phyloP scores from a whole-genome alignment of 2,329 filamentous ascomycete genomes.

The Fusarium newnesense region DNA sequence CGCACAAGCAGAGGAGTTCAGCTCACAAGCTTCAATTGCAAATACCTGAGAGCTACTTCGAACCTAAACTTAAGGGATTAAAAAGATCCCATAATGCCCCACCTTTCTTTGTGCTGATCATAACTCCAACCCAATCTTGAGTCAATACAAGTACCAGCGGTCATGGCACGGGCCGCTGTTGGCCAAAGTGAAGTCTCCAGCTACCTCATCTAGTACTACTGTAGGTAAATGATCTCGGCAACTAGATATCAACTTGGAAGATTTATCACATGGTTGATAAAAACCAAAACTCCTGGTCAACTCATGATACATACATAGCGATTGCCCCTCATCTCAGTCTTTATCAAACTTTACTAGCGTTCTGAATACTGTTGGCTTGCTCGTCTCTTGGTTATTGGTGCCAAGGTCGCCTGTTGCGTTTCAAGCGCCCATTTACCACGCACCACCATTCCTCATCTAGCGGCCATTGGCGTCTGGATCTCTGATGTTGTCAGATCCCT shows the following conservation, averaged over 20 bases:
- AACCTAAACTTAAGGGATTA: not conserved
- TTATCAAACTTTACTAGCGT: not conserved
- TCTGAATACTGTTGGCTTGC: conserved; percentile 21
- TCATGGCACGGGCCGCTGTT: conserved; percentile 28
- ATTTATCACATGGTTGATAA: not conserved
- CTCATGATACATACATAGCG: not conserved
- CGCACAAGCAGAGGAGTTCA: not conserved
- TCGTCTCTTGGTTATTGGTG: conserved; percentile 4
- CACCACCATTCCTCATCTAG: conserved; percentile 34
- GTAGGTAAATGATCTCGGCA: not conserved
- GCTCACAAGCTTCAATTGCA: conserved; percentile 14
- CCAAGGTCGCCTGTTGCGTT: conserved; percentile 16
- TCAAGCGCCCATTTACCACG: conserved; percentile 26
- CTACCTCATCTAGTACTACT: not conserved
- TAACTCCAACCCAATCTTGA: conserved; percentile 3
- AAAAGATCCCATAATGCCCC: conserved; percentile 1
- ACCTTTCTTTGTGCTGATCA: conserved; percentile 16
- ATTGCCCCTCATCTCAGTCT: not conserved
- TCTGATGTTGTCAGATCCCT: conserved; percentile 4
- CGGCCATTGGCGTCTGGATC: conserved; percentile 16
- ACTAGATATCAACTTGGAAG: not conserved
- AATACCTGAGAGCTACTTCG: not conserved
- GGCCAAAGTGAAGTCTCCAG: conserved; percentile 1
- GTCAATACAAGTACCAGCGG: not conserved
- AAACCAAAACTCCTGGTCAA: not conserved